Evolutionary conservation across 192 early-diverging fungal genomes (phyloP).

Genomic region (Coemansia sp.): DNA sequence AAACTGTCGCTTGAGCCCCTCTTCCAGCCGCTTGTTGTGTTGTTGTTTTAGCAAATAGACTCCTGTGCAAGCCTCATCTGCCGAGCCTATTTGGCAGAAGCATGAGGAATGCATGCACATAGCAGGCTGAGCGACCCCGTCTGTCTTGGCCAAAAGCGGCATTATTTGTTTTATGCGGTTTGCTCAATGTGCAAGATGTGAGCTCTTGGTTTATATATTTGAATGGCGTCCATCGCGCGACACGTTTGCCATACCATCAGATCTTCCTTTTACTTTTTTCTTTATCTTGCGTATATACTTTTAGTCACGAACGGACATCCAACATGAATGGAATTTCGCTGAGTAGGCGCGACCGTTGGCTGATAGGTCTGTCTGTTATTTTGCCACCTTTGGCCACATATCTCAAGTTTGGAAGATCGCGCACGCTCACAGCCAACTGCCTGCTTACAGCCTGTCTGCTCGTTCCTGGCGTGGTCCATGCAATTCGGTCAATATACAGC

Average conservation of each 20-base stretch:
- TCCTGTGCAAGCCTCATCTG: neutral
- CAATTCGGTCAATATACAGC: slow-evolving; percentile 28
- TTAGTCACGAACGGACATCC: neutral
- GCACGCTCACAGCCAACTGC: slow-evolving; percentile 31
- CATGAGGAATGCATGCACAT: slow-evolving; percentile 5
- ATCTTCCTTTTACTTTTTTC: neutral
- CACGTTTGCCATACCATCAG: neutral
- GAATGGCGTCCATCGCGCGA: slow-evolving; percentile 1
- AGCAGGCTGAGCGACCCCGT: neutral
- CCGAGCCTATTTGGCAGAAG: neutral
- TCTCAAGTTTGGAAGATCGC: slow-evolving; percentile 44
- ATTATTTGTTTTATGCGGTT: slow-evolving; percentile 6
- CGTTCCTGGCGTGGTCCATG: slow-evolving; percentile 35
- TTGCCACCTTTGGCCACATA: slow-evolving; percentile 34
- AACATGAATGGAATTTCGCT: slow-evolving; percentile 39
- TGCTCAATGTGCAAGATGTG: neutral
- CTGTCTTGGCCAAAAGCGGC: neutral
- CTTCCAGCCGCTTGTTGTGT: neutral
- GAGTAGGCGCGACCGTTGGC: slow-evolving; percentile 32
- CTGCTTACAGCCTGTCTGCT: slow-evolving; percentile 34
- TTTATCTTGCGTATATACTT: neutral
- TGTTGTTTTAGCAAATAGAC: neutral
- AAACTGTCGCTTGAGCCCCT: neutral
- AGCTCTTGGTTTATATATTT: neutral
- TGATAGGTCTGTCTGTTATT: slow-evolving; percentile 24